Evolutionary conservation across 192 early-diverging fungal genomes (phyloP).

Genomic region (Podila clonocystis): DNA sequence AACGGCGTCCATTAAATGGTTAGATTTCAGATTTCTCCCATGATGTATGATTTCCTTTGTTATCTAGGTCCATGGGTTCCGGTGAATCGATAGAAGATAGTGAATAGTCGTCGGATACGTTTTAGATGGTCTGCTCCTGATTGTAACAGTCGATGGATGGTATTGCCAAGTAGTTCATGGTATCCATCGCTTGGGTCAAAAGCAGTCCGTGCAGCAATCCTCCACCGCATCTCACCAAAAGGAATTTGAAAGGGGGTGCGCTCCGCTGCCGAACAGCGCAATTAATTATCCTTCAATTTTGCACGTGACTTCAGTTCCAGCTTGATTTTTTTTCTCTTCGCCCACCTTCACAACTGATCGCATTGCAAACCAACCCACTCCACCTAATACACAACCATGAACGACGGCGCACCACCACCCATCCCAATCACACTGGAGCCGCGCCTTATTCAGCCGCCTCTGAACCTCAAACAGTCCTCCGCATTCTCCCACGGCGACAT

Average conservation of each 20-base stretch:
- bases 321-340: no score
- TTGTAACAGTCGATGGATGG: not conserved
- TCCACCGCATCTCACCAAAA: constrained; percentile 6
- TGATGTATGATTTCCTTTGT: not conserved
- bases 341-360: no score
- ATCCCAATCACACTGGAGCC: constrained; percentile 45
- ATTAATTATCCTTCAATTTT: not conserved
- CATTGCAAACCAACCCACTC: no score
- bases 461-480: constrained; percentile 45
- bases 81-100: not conserved
- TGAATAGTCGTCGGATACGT: not conserved
- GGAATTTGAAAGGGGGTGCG: constrained; percentile 1
- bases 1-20: not conserved
- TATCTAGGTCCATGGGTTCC: not conserved
- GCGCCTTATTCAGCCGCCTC: constrained; percentile 53
- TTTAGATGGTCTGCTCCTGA: not conserved
- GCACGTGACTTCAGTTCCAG: not conserved
- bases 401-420: constrained; percentile 24
- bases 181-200: no score
- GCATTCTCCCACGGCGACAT: constrained; percentile 57
- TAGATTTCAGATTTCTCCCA: not conserved
- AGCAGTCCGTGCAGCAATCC: constrained; percentile 2
- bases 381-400: constrained; percentile 13
- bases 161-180: no score
- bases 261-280: not conserved